Evolutionary conservation across 2,329 filamentous ascomycete species (phyloP), one percentile per base, ranked within the genome.

Genomic region (Pseudocercospora macadamiae): DNA sequence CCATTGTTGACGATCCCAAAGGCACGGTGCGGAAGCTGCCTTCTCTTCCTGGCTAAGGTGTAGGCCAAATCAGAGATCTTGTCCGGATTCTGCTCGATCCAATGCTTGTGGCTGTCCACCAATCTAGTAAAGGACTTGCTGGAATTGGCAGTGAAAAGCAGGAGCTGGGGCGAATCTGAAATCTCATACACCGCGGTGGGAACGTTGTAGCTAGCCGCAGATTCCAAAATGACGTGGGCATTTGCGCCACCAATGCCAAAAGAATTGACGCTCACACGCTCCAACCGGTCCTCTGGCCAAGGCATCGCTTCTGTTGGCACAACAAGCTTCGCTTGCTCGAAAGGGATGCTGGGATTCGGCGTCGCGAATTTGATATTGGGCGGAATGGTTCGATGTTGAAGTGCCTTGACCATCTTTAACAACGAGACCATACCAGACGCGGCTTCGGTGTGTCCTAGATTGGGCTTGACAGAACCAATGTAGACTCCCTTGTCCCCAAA

Each of bases 281-380:
- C 28, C 7, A 36, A n/a, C 14, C 18, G 16, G 8, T 36, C 21
- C 3, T 9, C 28, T 14, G 73, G 74, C 8, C 72, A 74, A n/a
- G 69, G 71, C 7, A 69, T 55, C 12, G 53, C 36, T 18, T 57
- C 32, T 6, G 30, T 54, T 10, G 56, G 55, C 21, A 67, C 64
- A 7, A 56, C 12, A 10, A 68, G 23, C 10, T 57, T 56, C 10
- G 25, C 54, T 28, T 63, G 52, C 6, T 56, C 51, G 21, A 63
- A 54, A 7, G n/a, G 30, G 0, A 83, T 62, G 14, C 60, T 57
- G 1, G 63, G 57, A 42, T 73, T 73, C 4, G 63, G 54, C 1
- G 51, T 61, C 26, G 64, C 39, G 21, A 73, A 64, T 14, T 55
- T 59, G 5, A 60, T 21, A 16, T 59, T 68, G 1, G 67, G 64